These are phyloP conservation scores for Lactifluus pinguis DNA, from an alignment of 768 basidiomycete genomes.

Conservation along the genomic window DNA sequence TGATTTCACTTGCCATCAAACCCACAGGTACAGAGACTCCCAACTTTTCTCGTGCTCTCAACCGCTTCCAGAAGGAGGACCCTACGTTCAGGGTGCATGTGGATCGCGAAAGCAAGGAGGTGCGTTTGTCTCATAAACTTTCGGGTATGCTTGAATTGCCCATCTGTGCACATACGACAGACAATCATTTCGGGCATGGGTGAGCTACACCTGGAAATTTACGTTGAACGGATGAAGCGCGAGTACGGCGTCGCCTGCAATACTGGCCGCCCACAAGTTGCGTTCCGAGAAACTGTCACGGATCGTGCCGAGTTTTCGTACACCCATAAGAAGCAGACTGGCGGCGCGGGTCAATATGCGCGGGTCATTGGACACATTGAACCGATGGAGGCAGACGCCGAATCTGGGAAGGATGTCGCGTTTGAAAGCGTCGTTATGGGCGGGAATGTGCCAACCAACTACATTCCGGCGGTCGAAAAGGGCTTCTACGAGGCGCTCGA, in stretches of 20 bases:
- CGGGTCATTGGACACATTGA: conserved; percentile 88
- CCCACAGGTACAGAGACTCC: conserved; percentile 89
- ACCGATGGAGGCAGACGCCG: conserved; percentile 66
- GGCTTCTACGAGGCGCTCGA: conserved; percentile 93
- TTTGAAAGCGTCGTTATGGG: conserved; percentile 90
- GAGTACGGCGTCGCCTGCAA: conserved; percentile 92
- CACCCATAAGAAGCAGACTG: conserved; percentile 97
- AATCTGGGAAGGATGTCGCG: conserved; percentile 72
- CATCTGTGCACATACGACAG: conserved; percentile 30
- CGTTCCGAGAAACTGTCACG: conserved; percentile 92
- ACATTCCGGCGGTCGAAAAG: conserved; percentile 94
- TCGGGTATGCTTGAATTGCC: neutral
- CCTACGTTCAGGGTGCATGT: conserved; percentile 98
- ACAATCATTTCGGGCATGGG: conserved; percentile 99
- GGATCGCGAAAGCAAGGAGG: conserved; percentile 91
- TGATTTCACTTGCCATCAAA: conserved; percentile 92
- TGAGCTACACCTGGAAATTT: conserved; percentile 96
- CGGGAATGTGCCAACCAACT: conserved; percentile 83
- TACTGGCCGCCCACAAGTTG: conserved; percentile 93
- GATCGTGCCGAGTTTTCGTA: conserved; percentile 75
- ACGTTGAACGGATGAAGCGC: conserved; percentile 97
- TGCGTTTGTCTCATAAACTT: conserved; percentile 24
- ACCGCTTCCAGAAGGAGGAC: conserved; percentile 97
- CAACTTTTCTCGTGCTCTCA: conserved; percentile 93
- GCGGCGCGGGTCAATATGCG: conserved; percentile 90